Evolutionary conservation across 2,329 filamentous ascomycete genomes (phyloP).

Genomic region (Bipolaris cookei): DNA sequence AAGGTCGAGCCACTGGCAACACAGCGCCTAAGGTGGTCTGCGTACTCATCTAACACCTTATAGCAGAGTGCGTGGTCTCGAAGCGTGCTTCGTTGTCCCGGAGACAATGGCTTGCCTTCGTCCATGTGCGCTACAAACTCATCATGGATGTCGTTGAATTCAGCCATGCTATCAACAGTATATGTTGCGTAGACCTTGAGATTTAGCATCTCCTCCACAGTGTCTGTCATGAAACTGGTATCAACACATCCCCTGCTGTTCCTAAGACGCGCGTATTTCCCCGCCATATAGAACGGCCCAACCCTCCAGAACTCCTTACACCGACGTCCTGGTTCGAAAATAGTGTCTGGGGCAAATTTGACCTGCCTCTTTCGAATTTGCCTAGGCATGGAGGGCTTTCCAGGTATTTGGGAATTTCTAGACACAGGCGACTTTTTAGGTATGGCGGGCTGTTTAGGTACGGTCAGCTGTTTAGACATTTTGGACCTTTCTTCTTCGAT

Average conservation of each 20-base stretch:
- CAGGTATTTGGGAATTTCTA: no score
- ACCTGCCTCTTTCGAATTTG: not conserved
- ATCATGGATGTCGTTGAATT: not conserved
- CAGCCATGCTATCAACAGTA: not conserved
- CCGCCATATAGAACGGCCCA: not conserved
- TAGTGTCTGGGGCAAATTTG: not conserved
- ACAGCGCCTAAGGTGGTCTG: not conserved
- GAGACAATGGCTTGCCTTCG: not conserved
- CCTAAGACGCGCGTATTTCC: not conserved
- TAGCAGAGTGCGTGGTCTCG: not conserved
- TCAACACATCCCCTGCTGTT: not conserved
- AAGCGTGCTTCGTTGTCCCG: not conserved
- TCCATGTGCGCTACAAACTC: not conserved
- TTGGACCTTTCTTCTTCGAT: no score
- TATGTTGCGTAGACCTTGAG: not conserved
- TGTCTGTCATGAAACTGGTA: not conserved
- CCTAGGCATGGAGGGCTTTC: no score
- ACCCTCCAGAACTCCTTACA: not conserved
- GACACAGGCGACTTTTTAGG: no score
- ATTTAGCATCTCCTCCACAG: not conserved
- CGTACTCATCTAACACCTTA: not conserved
- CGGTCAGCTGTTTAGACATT: no score
- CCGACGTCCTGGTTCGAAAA: not conserved
- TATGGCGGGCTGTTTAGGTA: no score
- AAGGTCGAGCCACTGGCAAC: not conserved